Conservation (phyloP, 345 rosid genomes). For the Jatropha curcas region DNA sequence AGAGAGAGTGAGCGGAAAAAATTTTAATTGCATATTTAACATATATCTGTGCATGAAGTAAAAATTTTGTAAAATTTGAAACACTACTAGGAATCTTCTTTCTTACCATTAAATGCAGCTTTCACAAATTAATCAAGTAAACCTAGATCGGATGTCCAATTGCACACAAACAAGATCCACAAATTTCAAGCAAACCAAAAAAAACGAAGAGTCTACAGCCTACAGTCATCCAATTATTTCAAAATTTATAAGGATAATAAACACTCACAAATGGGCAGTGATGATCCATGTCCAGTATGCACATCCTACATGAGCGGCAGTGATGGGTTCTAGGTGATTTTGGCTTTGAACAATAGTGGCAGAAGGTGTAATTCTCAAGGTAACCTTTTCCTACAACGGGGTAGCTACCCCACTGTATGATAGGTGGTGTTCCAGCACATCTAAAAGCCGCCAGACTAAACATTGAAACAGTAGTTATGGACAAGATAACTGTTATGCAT, state of each 20-base stretch:
- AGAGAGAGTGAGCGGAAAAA: neutral
- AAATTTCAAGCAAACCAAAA: neutral
- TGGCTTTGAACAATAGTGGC: constrained; percentile 69
- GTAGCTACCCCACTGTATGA: constrained; percentile 70
- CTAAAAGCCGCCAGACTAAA: constrained; percentile 70
- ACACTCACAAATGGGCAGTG: constrained; percentile 95
- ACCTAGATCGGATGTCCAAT: neutral
- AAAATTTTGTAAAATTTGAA: too few species aligned
- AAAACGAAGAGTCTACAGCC: neutral
- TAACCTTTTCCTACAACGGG: constrained; percentile 75
- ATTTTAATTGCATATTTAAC: too few species aligned
- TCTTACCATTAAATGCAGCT: constrained; percentile 2
- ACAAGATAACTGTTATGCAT: constrained; percentile 39
- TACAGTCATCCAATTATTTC: neutral
- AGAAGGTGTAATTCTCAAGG: constrained; percentile 77
- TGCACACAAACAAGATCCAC: neutral
- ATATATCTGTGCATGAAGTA: too few species aligned
- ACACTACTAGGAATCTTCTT: neutral
- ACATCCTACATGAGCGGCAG: constrained; percentile 86
- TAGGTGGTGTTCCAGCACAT: constrained; percentile 68
- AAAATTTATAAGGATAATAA: neutral
- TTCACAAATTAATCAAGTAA: constrained; percentile 2
- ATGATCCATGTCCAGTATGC: constrained; percentile 95
- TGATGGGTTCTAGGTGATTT: constrained; percentile 92
- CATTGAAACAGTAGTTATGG: constrained; percentile 56